Base-by-base conservation (phyloP, 495 filamentous ascomycete genomes). In the Lentithecium fluviatile region DNA sequence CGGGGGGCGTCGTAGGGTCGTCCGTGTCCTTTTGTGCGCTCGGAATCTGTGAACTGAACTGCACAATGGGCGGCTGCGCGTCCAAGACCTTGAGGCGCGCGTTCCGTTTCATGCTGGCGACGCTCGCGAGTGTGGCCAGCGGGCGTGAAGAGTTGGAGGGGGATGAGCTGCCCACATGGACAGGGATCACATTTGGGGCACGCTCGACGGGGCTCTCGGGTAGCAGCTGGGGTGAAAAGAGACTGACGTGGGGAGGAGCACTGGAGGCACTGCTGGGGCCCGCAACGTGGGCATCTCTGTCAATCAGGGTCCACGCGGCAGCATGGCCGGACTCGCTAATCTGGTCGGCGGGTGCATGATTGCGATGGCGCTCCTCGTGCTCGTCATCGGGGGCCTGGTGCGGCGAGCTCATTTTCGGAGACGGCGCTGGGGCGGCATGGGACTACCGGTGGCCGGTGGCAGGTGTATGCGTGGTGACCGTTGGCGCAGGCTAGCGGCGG, bases 1-100 rank as follows among this genome's bases (percentile, higher is more conserved):
- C 71, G 32, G 65, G 45, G 5, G 71, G 67, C 6, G 70, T 69
- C 6, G 69, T 73, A 6, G 74, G 73, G 56, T 78, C 76, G 60
- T 78, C 76, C 25, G 69, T 69, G 61, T 74, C 75, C 58, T 78
- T 78, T 55, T 76, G 74, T 5, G 73, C 76, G 20, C 60, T 51
- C 6, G 67, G 60, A 15, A 63, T 51, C n/a, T 34, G 52, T 8
- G 60, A 6, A 23, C 21, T 63, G 8, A 63, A 45, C 15, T 45
- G 60, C n/a, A 45, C 52, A 37, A 50, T 52, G 52, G 53, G 52
- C 36, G 60, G 38, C 23, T 56, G 60, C 60, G 56, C 46, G 46
- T 57, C 47, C 52, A 46, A 55, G 23, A 62, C 58, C n/a, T 52
- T 61, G 15, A 62, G 40, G 19, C 60, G 36, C 11, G 60, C 60